phyloP scores from a whole-genome alignment of 257 asterid species.

The Capsicum pubescens region DNA sequence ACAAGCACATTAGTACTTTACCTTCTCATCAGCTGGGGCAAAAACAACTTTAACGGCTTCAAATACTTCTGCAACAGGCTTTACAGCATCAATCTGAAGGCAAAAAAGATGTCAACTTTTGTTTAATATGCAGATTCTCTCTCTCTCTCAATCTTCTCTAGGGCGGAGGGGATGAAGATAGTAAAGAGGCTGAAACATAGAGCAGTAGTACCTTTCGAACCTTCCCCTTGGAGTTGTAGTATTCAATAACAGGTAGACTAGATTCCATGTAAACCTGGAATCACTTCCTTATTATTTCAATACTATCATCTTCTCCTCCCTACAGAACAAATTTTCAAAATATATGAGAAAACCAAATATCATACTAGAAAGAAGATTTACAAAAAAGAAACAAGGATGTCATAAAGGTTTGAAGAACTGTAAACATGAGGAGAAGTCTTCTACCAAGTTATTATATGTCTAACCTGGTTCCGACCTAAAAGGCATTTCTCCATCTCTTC shows the following conservation, averaged over 20 bases:
- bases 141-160: background rate
- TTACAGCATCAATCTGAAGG: conserved; percentile 73
- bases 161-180: background rate
- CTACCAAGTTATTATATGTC: conserved; percentile 13
- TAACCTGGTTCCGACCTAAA: conserved; percentile 47
- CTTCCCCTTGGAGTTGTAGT: conserved; percentile 70
- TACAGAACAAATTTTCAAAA: conserved; percentile 24
- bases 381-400: conserved; percentile 22
- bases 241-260: conserved; percentile 57
- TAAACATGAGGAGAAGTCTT: background rate
- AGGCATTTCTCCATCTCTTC: conserved; percentile 61
- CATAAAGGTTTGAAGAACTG: conserved; percentile 4
- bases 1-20: conserved; percentile 33
- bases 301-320: conserved; percentile 64
- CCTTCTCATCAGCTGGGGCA: conserved; percentile 53
- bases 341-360: background rate
- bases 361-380: background rate
- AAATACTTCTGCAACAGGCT: conserved; percentile 73
- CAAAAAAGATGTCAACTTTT: conserved; percentile 24
- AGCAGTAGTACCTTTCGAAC: conserved; percentile 67
- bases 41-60: conserved; percentile 76
- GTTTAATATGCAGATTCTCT: background rate
- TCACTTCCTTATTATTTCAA: conserved; percentile 60
- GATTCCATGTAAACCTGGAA: conserved; percentile 55
- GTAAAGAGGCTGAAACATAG: background rate